Base-by-base conservation (phyloP, 148 eudicot genomes). In the Simmondsia chinensis region DNA sequence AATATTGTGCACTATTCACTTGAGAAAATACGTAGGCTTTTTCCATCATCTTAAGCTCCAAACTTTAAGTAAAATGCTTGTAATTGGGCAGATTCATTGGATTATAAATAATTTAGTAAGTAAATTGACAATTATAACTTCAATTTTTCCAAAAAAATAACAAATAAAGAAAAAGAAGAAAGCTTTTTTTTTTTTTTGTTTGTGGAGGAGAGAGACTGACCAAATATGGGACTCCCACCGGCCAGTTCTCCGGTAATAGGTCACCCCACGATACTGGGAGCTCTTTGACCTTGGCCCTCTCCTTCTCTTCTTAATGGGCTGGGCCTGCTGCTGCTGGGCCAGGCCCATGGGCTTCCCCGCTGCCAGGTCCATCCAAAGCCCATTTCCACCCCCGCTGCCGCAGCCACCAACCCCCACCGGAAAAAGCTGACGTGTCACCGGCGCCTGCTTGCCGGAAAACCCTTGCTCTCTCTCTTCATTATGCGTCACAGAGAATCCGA, bases 161-260 rank as follows among this genome's bases (percentile, higher is more conserved):
- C n/a, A n/a, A n/a, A n/a, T n/a, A n/a, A n/a, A n/a, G n/a, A n/a
- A n/a, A n/a, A n/a, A n/a, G n/a, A n/a, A n/a, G n/a, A n/a, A n/a
- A n/a, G n/a, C n/a, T n/a, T n/a, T n/a, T n/a, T n/a, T n/a, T n/a
- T n/a, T n/a, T n/a, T n/a, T n/a, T n/a, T n/a, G n/a, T n/a, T n/a
- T n/a, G 11, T 17, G 2, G 1, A 2, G 11, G 7, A 26, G 24
- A 25, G 8, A 50, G 9, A n/a, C 50, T 32, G 34, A 83, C 96
- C 96, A 87, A 46, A 87, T 87, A 39, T 87, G 96, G n/a, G 96
- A 87, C 42, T 87, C 96, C 96, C 96, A 87, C 20, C 96, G 94
- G 60, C 96, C 96, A 39, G 96, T 87, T 8, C 96, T 40, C 65
- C 96, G 76, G 79, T 87, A 87, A 48, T 74, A 87, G 28, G 96